Base-by-base conservation (phyloP, 78 protist species). In the Planoprotostelium fungivorum region DNA sequence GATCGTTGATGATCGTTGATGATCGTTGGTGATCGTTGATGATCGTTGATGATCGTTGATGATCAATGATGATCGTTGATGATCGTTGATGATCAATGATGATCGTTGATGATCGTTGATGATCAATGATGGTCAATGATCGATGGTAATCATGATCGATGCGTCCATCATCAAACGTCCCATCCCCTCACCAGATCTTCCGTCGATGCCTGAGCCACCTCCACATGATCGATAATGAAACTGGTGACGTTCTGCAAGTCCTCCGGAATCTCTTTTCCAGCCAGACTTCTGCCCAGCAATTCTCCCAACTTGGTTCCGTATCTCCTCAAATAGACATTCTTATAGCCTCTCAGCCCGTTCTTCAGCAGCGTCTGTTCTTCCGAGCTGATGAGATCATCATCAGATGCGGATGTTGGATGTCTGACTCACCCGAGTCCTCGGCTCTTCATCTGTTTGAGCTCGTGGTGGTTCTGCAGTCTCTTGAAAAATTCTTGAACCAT, bases 381-480 rank as follows among this genome's bases (percentile, higher is more conserved):
- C 31, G 73, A 51, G 16, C 73, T 51, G n/a, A n/a, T n/a, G 73
- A 51, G 73, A 51, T 51, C 73, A 51, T 51, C 16, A 25, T 51
- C 16, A 51, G 16, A 25, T 51, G 16, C 5, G 16, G 16, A 51
- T 25, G 73, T 51, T 51, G 16, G 73, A 51, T 51, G 5, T 51
- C 73, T 16, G 16, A n/a, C n/a, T n/a, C n/a, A 51, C 73, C 73
- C 16, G 5, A 51, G 73, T 25, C 73, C 16, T 51, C 16, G 73
- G 16, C 31, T 25, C 73, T 51, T 51, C 31, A 16, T 25, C 16
- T 92, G 92, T 85, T 92, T 91, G n/a, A 86, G 29, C 87, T 92
- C 94, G 34, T 86, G 51, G 84, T 92, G 88, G 87, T 86, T 92
- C 87, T 85, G 89, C 34, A 92, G 0, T 83, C 86, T 92, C 84